Base-by-base conservation (phyloP, 371 early-diverging fungal genomes). In the Gilbertella persicaria region DNA sequence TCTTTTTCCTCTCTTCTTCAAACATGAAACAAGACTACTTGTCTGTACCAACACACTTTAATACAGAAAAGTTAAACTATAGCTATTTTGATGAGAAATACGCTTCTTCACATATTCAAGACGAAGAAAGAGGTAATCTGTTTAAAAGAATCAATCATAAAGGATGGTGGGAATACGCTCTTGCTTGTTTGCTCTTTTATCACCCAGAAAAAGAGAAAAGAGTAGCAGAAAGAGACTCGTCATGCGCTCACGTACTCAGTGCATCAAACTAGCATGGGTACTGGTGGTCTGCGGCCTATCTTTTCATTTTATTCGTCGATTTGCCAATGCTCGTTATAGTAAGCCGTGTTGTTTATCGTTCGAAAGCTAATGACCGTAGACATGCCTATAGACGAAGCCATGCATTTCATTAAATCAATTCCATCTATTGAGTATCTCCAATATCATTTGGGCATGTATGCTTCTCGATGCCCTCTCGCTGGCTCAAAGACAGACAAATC, bases 401-500 rank as follows among this genome's bases (percentile, higher is more conserved):
- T 43, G 14, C 50, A 62, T 6, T 39, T 61, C 2, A 56, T 71
- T 24, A 60, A 65, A 26, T 43, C 35, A 0, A 42, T 67, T 3
- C 71, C 71, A 21, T 71, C 71, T 0, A 62, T 47, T 20, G 65
- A 64, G 0, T 50, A 37, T 35, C 58, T 67, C 37, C 59, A 52
- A 8, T 41, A 45, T 1, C 61, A 55, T 20, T 59, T 61, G 24
- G 44, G 33, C 10, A 21, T 69, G 46, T 80, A 82, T 43, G 65
- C 80, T 14, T 81, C 83, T 1, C 69, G 66, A 23, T 53, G 74
- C 10, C 79, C 78, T 43, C 50, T 78, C 13, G 84, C 82, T 9
- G 80, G 85, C n/a, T 66, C 69, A 30, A 48, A 62, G 3, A 35
- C 40, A 33, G 80, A 86, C 50, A 43, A 56, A 19, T 51, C 53